Evolutionary conservation across 176 grass and related monocot genomes (phyloP), one percentile per base, ranked within the genome.

Genomic region (Cenchrus purpureus): DNA sequence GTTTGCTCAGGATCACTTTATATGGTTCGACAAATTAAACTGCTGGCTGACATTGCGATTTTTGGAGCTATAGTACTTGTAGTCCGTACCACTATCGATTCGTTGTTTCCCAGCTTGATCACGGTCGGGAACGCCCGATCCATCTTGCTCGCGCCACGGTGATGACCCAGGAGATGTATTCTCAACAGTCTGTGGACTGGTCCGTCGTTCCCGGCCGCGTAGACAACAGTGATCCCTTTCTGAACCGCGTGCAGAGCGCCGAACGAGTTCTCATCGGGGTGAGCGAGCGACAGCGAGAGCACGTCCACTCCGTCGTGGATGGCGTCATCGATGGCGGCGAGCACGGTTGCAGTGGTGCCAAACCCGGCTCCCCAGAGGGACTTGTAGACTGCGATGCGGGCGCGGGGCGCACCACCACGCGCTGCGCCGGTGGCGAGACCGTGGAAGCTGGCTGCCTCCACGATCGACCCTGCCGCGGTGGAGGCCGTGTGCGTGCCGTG

Each of bases 161-260:
- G 51, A 89, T 84, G 68, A 59, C 87, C 87, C 82, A 89, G 87
- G 82, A 4, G 77, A 78, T 0, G 52, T 89, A 14, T 89, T 89
- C 6, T 0, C 0, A 0, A 89, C 0, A 0, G 22, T 0, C 7
- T 69, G 77, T 0, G 76, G 71, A 0, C 3, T 17, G 87, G 82
- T 0, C 87, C 82, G 0, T 0, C 0, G 20, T 89, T 85, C 2
- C 31, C 70, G 0, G 0, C 87, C 0, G 62, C 4, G 3, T 81
- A 85, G 51, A 85, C 82, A 0, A 89, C 82, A 0, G 70, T 62
- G 44, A 85, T 76, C 8, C 82, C 82, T 62, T 81, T 89, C 11
- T 85, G 69, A 2, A 89, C 87, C 0, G 87, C 87, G 3, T 80
- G 87, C 0, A 89, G 68, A 0, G 76, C 70, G 0, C 69, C 87